Base-by-base conservation (phyloP, 129 eudicot species). In the Erigeron canadensis region DNA sequence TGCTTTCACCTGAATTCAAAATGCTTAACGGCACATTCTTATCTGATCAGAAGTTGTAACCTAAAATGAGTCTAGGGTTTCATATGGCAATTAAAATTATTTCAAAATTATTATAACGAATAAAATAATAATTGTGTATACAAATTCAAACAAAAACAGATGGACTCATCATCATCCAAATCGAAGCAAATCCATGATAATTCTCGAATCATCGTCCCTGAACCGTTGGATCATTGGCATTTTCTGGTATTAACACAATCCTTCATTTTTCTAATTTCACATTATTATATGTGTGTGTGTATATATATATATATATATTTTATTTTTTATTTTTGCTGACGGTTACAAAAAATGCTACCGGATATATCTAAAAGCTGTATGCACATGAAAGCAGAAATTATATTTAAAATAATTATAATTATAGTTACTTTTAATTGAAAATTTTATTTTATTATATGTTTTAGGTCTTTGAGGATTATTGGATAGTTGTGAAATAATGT, bases 141-240 rank as follows among this genome's bases (percentile, higher is more conserved):
- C 1, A 28, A 28, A 28, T n/a, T n/a, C n/a, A 28, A 28, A 1
- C 34, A 13, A 46, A 46, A 46, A 4, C 2, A 46, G 13, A 46
- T 46, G 51, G 39, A 65, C n/a, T 3, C 43, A 63, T 17, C 40
- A 13, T 46, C 7, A 46, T 38, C 48, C 73, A 64, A 63, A 76
- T 57, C 46, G 71, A 66, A 59, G 77, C 12, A 45, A 28, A 38
- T 65, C 10, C 51, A 73, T 12, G 45, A 43, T 8, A 16, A 21
- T 48, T 6, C 3, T 11, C 13, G 10, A 48, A 13, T 48, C 55
- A 16, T 48, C 17, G n/a, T 23, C 64, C 53, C 42, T 9, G 63
- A 79, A 50, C 28, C 76, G 28, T 63, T 69, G 16, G 72, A 83
- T 48, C 85, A 83, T 37, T 82, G 91, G 91, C 68, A 54, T n/a